These are phyloP conservation scores for Bifiguratus adelaidae DNA, from an alignment of 192 early-diverging fungal species.

Conservation along the genomic window DNA sequence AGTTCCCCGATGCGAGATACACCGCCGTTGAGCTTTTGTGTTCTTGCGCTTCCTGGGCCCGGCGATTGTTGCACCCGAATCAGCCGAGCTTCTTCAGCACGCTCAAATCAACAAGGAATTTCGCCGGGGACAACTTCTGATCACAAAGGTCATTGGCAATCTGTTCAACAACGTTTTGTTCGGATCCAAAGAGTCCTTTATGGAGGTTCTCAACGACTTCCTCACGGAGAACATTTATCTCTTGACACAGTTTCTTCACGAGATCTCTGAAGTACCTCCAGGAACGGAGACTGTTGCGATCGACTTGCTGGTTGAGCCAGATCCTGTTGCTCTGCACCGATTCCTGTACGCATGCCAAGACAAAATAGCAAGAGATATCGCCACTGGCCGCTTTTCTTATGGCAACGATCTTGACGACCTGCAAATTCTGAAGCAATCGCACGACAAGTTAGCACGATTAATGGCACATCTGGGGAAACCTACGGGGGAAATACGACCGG, in stretches of 20 bases:
- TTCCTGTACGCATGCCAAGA: constrained; percentile 54
- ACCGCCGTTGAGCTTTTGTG: constrained; percentile 72
- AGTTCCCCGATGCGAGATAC: constrained; percentile 58
- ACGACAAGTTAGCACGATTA: constrained; percentile 49
- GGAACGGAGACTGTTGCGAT: too few species aligned
- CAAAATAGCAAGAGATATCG: constrained; percentile 47
- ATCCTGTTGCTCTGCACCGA: constrained; percentile 26
- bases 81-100: constrained; percentile 17
- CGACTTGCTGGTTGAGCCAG: constrained; percentile 1
- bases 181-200: constrained; percentile 74
- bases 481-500: constrained; percentile 20
- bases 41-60: constrained; percentile 82
- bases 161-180: constrained; percentile 79
- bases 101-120: constrained; percentile 47
- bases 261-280: constrained; percentile 30
- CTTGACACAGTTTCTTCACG: constrained; percentile 51
- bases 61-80: constrained; percentile 70
- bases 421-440: neutral
- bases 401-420: neutral
- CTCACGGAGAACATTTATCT: constrained; percentile 52
- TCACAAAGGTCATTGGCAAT: constrained; percentile 80
- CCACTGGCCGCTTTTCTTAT: constrained; percentile 7
- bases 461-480: constrained; percentile 62
- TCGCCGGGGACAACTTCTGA: constrained; percentile 66
- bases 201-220: constrained; percentile 68